Percentiles rank a stretch among this genome's conserved stretches.
Conservation (phyloP, 768 basidiomycete genomes). For the Thelephora aurantiotincta region DNA sequence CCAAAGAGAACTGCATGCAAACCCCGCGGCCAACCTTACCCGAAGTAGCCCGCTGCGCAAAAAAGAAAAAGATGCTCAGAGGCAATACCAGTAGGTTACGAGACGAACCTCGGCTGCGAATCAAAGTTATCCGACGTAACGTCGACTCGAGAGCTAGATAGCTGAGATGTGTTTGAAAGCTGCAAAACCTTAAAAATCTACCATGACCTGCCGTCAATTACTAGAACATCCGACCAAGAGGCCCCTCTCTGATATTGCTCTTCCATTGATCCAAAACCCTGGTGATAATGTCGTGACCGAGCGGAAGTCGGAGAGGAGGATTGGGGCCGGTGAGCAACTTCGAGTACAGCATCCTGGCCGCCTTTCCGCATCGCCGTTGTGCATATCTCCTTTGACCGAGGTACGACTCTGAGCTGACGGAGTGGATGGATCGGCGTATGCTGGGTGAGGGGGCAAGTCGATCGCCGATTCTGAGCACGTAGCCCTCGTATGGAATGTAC, state of each 20-base stretch:
- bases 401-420: too few relatives aligned
- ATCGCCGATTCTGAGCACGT: background rate
- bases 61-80: too few relatives aligned
- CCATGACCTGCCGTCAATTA: too few relatives aligned
- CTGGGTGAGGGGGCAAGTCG: constrained; percentile 5
- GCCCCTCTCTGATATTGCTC: background rate
- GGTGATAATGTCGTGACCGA: constrained; percentile 5
- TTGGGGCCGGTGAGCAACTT: constrained; percentile 5
- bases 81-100: too few relatives aligned
- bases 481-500: constrained; percentile 5
- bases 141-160: too few relatives aligned
- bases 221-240: background rate
- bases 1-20: too few relatives aligned
- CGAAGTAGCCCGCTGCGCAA: too few relatives aligned
- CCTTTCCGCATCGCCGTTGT: constrained; percentile 10
- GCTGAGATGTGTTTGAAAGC: too few relatives aligned
- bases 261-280: background rate
- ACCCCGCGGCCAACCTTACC: too few relatives aligned
- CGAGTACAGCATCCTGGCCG: constrained; percentile 8
- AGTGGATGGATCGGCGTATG: constrained; percentile 3
- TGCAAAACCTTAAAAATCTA: too few relatives aligned
- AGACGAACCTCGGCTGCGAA: too few relatives aligned
- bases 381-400: background rate
- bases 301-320: constrained; percentile 10
- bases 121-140: too few relatives aligned